Evolutionary conservation across 805 yeast species (phyloP).

Genomic region (Diddensiella transvaalensis): DNA sequence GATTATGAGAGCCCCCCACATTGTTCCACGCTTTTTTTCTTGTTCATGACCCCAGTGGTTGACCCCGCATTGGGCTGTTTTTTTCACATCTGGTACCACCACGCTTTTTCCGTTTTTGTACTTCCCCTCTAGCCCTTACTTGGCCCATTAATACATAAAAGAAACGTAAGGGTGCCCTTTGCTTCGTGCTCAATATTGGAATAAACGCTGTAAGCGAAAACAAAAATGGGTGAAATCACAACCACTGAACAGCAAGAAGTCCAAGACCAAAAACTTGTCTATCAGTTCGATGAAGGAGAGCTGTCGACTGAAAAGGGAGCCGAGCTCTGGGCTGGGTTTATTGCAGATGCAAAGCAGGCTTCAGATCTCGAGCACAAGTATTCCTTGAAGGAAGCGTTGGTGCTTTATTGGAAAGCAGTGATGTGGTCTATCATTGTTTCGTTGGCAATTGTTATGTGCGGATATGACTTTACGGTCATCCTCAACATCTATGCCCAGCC

Average conservation of each 20-base stretch:
- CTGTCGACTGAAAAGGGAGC: neutral
- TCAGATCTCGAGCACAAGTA: conserved; percentile 16
- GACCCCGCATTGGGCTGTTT: no score
- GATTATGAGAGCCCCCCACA: no score
- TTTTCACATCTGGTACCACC: neutral
- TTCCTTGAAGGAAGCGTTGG: conserved; percentile 24
- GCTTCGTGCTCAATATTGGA: no score
- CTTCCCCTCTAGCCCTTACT: neutral
- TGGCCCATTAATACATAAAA: no score
- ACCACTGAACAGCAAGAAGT: no score
- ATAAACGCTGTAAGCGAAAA: no score
- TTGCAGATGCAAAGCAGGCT: conserved; percentile 10
- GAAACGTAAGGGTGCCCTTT: no score
- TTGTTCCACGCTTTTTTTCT: no score
- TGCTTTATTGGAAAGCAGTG: conserved; percentile 42
- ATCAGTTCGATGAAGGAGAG: neutral
- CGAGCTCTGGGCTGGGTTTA: neutral
- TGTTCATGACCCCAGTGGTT: no score
- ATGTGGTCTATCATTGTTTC: conserved; percentile 46
- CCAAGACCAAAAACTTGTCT: neutral
- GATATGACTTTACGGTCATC: conserved; percentile 44
- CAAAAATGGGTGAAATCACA: neutral
- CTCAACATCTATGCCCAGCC: conserved; percentile 44
- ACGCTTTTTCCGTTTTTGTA: neutral
- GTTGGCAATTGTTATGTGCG: conserved; percentile 47